Evolutionary conservation across 306 rosid species (phyloP), one percentile per base, ranked within the genome.

Genomic region (Citrullus amarus): DNA sequence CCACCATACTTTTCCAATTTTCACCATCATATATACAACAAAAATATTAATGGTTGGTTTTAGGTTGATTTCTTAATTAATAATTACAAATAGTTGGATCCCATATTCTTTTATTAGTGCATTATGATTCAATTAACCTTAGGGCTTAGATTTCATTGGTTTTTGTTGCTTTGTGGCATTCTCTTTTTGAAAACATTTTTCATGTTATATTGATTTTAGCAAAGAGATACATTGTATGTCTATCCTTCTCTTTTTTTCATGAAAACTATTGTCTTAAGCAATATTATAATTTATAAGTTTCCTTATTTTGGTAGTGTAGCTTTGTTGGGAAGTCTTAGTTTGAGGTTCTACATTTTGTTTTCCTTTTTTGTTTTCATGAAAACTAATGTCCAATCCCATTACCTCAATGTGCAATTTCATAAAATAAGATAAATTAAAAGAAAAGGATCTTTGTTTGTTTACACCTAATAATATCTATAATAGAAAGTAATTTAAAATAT

Each of bases 41-140:
- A 63, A 38, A 39, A 11, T 60, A 28, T 25, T 38, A 36, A 25
- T 65, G 46, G 22, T 67, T 63, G 12, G 44, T 63, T 63, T 34
- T 12, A 32, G 44, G 38, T 15, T 62, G 2, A 59, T 59, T 25
- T 59, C 36, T 9, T 16, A 39, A 67, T 63, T 63, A 73, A 28
- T 58, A 73, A 30, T 63, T 15, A 22, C 30, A 48, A n/a, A 53
- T 32, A 74, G 43, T 74, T 32, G 55, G 62, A 53, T 74, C 78
- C 78, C 25, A 75, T 34, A 54, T 75, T 75, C 36, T 74, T 25
- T 74, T 74, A 18, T 55, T 20, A 43, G 56, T 69, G 75, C 57
- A 44, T 44, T 70, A 41, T 67, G 74, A 67, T 67, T 67, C 53
- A 67, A 67, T 70, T 70, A 70, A 46, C 76, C 76, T 70, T 20